Percentiles rank a stretch among this genome's conserved stretches.
Conservation (phyloP, 2,329 filamentous ascomycete species). For the Diaporthe eres region DNA sequence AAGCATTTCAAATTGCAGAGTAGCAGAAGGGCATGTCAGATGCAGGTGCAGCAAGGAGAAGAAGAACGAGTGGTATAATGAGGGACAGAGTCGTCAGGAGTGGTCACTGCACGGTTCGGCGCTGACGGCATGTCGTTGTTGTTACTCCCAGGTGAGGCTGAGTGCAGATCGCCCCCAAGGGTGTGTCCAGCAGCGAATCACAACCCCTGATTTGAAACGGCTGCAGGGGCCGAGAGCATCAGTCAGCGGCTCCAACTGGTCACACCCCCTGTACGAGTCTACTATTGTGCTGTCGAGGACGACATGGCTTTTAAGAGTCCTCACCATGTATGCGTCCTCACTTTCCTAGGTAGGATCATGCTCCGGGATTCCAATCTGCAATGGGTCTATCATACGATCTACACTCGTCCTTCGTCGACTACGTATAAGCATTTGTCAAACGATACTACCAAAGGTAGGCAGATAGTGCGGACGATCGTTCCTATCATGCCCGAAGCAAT, state of each 20-base stretch:
- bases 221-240: slow-evolving; percentile 31
- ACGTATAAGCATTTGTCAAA: neutral
- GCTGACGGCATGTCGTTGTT: slow-evolving; percentile 34
- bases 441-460: neutral
- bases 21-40: slow-evolving; percentile 9
- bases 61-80: neutral
- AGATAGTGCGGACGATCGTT: neutral
- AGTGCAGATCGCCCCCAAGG: slow-evolving; percentile 31
- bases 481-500: neutral
- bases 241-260: slow-evolving; percentile 10
- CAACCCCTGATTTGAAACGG: slow-evolving; percentile 21
- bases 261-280: neutral
- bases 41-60: neutral
- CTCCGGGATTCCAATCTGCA: neutral
- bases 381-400: neutral
- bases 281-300: neutral
- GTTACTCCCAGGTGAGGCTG: slow-evolving; percentile 32
- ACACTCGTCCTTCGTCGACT: neutral
- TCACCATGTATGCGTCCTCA: neutral
- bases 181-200: slow-evolving; percentile 24
- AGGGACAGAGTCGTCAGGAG: neutral
- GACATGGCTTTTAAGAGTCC: neutral
- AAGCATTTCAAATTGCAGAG: slow-evolving; percentile 20
- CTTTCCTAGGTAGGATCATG: neutral
- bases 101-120: slow-evolving; percentile 3